Conservation (phyloP, 352 stramenopile genomes). For the Peronospora farinosa region DNA sequence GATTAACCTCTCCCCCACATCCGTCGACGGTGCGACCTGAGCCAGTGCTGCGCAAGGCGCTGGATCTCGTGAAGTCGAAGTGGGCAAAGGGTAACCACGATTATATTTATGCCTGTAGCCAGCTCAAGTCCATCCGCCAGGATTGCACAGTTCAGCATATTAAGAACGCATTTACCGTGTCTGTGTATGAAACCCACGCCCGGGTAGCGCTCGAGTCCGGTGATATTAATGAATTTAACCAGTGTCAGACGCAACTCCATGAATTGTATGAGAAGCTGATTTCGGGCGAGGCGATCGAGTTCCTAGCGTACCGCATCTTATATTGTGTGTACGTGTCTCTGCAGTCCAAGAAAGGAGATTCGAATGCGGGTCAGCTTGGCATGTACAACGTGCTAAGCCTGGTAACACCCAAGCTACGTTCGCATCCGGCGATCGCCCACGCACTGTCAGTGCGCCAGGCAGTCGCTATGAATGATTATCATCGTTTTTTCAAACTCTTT, state of each 20-base stretch:
- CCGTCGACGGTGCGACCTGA: conserved; percentile 93
- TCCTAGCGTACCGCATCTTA: conserved; percentile 84
- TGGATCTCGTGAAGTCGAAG: conserved; percentile 82
- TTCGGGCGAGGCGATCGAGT: conserved; percentile 71
- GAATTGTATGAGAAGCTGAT: conserved; percentile 82
- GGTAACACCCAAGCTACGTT: conserved; percentile 44
- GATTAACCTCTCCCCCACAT: conserved; percentile 93
- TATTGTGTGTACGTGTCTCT: conserved; percentile 88
- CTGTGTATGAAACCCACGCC: conserved; percentile 97
- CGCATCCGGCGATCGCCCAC: conserved; percentile 54
- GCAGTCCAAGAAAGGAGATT: conserved; percentile 81
- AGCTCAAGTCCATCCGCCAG: conserved; percentile 98
- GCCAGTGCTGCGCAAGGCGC: conserved; percentile 83
- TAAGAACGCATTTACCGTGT: conserved; percentile 94
- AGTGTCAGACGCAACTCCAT: conserved; percentile 87
- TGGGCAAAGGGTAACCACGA: conserved; percentile 84
- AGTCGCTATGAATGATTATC: conserved; percentile 82
- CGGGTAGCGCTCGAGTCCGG: conserved; percentile 92
- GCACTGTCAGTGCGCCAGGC: conserved; percentile 74
- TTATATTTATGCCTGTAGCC: conserved; percentile 94
- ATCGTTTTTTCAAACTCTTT: conserved; percentile 87
- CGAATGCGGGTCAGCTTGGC: conserved; percentile 75
- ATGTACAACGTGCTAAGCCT: conserved; percentile 78
- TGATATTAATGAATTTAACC: conserved; percentile 97
- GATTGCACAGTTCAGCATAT: conserved; percentile 97